phyloP scores from a whole-genome alignment of 371 early-diverging fungal species.

The Entomophthora muscae region DNA sequence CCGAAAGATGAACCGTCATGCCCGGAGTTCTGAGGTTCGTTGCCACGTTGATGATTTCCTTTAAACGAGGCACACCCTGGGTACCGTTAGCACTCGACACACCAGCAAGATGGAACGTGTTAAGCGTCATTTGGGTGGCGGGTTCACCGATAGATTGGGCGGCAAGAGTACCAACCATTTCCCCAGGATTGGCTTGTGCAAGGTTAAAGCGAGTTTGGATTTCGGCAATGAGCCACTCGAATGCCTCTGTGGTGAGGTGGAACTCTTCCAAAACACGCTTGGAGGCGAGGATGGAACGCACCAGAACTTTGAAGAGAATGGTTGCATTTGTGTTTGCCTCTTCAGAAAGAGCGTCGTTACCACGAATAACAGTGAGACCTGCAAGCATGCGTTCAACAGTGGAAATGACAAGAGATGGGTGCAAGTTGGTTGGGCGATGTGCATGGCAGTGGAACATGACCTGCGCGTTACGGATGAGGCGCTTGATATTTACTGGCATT shows the following conservation, averaged over 20 bases:
- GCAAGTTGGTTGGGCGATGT: conserved; percentile 62
- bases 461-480: conserved; percentile 82
- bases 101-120: conserved; percentile 99
- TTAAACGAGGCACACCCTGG: conserved; percentile 98
- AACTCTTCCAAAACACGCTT: conserved; percentile 82
- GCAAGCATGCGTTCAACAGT: conserved; percentile 51
- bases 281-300: conserved; percentile 68
- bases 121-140: conserved; percentile 99
- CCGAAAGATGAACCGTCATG: conserved; percentile 68
- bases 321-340: conserved; percentile 90
- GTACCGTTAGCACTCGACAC: conserved; percentile 96
- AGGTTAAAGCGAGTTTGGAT: conserved; percentile 79
- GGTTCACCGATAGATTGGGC: conserved; percentile 99
- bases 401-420: conserved; percentile 68
- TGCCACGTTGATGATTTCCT: conserved; percentile 99
- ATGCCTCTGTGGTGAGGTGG: conserved; percentile 70
- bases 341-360: conserved; percentile 58
- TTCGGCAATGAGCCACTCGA: conserved; percentile 90
- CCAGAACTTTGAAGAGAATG: conserved; percentile 65
- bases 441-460: conserved; percentile 72
- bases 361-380: conserved; percentile 65
- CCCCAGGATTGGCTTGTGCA: conserved; percentile 87
- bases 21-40: conserved; percentile 95
- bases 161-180: conserved; percentile 99
- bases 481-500: conserved; percentile 77